phyloP scores from a whole-genome alignment of 495 filamentous ascomycete species.

The Hyaloscypha bicolor region DNA sequence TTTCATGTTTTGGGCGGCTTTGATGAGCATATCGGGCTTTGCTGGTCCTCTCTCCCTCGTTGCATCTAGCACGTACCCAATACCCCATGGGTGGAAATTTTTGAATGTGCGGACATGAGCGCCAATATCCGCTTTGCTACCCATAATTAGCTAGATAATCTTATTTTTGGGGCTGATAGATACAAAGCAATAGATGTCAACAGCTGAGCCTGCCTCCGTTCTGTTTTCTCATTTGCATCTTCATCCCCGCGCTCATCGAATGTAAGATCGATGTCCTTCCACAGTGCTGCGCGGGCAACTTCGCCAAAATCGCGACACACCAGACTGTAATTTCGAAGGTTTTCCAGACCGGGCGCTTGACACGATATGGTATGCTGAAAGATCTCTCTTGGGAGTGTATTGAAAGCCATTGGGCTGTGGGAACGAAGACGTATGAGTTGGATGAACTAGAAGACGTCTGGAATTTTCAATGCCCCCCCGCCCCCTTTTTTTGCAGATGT shows the following conservation, averaged over 20 bases:
- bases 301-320: slow-evolving; percentile 12
- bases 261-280: slow-evolving; percentile 15
- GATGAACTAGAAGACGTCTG: too few species aligned
- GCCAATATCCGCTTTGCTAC: slow-evolving; percentile 14
- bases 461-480: too few species aligned
- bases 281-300: slow-evolving; percentile 4
- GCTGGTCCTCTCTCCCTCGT: not conserved
- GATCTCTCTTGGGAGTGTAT: slow-evolving; percentile 14
- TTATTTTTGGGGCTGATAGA: too few species aligned
- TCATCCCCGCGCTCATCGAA: slow-evolving; percentile 2
- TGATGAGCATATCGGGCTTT: not conserved
- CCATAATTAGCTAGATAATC: not conserved
- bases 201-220: not conserved
- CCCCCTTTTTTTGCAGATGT: too few species aligned
- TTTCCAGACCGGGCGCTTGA: not conserved
- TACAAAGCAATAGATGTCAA: slow-evolving; percentile 17
- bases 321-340: slow-evolving; percentile 16
- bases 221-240: slow-evolving; percentile 1
- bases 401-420: not conserved
- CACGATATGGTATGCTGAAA: slow-evolving; percentile 20
- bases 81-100: not conserved
- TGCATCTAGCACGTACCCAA: not conserved
- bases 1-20: slow-evolving; percentile 21
- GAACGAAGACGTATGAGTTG: not conserved
- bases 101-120: slow-evolving; percentile 20